Evolutionary conservation across 2,329 filamentous ascomycete genomes (phyloP).

Genomic region (Hypoxylon sp.): DNA sequence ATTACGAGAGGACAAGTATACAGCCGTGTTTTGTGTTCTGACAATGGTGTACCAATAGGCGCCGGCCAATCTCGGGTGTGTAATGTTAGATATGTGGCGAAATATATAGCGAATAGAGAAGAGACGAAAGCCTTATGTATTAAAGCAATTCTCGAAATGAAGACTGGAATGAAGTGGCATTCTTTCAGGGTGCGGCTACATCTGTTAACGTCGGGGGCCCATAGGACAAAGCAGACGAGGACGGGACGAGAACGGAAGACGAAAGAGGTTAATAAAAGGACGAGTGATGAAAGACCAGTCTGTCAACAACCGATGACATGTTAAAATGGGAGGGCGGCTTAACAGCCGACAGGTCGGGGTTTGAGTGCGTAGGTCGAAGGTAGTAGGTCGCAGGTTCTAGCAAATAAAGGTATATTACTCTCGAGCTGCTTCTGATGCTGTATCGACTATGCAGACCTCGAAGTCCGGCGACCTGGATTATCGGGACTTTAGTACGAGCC

Average conservation of each 20-base stretch:
- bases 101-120: background rate
- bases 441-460: too few relatives aligned
- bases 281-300: background rate
- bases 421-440: too few relatives aligned
- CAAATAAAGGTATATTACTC: too few relatives aligned
- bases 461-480: background rate
- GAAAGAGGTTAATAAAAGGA: constrained; percentile 21
- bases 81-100: background rate
- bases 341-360: constrained; percentile 13
- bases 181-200: constrained; percentile 37
- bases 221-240: constrained; percentile 4
- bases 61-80: background rate
- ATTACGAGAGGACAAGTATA: too few relatives aligned
- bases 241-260: constrained; percentile 32
- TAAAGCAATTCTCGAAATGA: constrained; percentile 31
- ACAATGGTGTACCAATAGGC: too few relatives aligned
- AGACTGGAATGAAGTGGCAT: constrained; percentile 42
- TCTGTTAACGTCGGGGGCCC: constrained; percentile 34
- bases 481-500: background rate
- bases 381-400: too few relatives aligned
- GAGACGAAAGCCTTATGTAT: constrained; percentile 37
- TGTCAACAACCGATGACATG: constrained; percentile 20
- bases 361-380: constrained; percentile 16
- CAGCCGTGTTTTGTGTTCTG: too few relatives aligned
- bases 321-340: constrained; percentile 28